Evolutionary conservation across 2,329 filamentous ascomycete genomes (phyloP).

Genomic region (Fusarium odoratissimum): DNA sequence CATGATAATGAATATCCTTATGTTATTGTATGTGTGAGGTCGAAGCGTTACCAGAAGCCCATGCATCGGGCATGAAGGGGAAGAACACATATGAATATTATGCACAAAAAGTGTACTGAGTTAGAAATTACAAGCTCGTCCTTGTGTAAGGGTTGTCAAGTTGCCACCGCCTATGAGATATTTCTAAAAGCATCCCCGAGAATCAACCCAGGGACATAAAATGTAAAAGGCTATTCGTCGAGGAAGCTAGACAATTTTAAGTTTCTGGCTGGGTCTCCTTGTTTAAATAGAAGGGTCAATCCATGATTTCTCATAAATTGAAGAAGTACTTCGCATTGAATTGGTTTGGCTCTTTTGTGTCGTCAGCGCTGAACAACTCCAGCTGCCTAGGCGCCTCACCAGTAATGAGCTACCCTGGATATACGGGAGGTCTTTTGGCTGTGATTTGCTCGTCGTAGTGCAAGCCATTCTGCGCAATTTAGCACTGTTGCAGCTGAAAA

Average conservation of each 20-base stretch:
- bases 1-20: not conserved
- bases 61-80: not conserved
- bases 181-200: accelerated
- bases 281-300: not conserved
- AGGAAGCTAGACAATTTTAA: accelerated
- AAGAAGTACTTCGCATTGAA: not conserved
- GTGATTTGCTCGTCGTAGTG: not conserved
- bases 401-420: accelerated
- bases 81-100: too few species aligned
- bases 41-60: not conserved
- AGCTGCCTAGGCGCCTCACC: accelerated
- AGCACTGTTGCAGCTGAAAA: not conserved
- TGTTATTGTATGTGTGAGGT: not conserved
- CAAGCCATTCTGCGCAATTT: not conserved
- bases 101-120: too few species aligned
- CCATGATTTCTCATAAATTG: accelerated
- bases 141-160: not conserved
- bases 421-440: too few species aligned
- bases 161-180: not conserved
- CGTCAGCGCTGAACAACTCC: not conserved
- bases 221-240: too few species aligned
- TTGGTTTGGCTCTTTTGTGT: not conserved
- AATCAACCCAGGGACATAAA: too few species aligned
- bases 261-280: accelerated
- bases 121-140: too few species aligned